Percentiles rank a stretch among this genome's conserved stretches.
phyloP scores from a whole-genome alignment of 345 rosid genomes.

The Lagerstroemia speciosa region DNA sequence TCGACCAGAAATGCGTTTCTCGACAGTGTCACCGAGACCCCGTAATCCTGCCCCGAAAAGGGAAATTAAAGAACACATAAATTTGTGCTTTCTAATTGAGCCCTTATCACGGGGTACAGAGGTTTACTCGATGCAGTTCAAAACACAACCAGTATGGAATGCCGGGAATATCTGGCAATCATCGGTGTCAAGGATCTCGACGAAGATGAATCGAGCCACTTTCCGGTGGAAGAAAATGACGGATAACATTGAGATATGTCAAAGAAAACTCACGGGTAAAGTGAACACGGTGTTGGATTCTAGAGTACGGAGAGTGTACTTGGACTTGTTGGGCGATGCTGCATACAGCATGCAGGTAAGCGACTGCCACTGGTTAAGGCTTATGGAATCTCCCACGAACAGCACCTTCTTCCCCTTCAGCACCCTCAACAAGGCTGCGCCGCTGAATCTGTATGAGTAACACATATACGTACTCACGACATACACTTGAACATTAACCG shows the following conservation, averaged over 20 bases:
- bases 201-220: too few species aligned
- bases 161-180: too few species aligned
- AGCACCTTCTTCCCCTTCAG: slow-evolving; percentile 57
- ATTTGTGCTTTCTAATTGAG: too few species aligned
- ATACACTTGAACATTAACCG: background rate
- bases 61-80: too few species aligned
- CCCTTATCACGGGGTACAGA: too few species aligned
- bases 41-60: slow-evolving; percentile 29
- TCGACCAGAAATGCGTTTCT: slow-evolving; percentile 44
- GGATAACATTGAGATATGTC: background rate
- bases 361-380: slow-evolving; percentile 77
- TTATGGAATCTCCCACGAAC: slow-evolving; percentile 77
- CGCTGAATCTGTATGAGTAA: slow-evolving; percentile 38
- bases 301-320: slow-evolving; percentile 20
- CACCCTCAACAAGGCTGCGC: slow-evolving; percentile 31
- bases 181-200: too few species aligned
- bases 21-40: slow-evolving; percentile 24
- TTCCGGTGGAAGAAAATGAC: background rate
- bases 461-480: background rate
- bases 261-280: slow-evolving; percentile 23
- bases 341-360: slow-evolving; percentile 65
- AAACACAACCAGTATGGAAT: too few species aligned
- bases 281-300: slow-evolving; percentile 28
- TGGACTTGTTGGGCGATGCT: slow-evolving; percentile 29
- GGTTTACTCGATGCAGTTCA: too few species aligned